Evolutionary conservation across 495 filamentous ascomycete species (phyloP).

Genomic region (Saxispiralis lemnorum): DNA sequence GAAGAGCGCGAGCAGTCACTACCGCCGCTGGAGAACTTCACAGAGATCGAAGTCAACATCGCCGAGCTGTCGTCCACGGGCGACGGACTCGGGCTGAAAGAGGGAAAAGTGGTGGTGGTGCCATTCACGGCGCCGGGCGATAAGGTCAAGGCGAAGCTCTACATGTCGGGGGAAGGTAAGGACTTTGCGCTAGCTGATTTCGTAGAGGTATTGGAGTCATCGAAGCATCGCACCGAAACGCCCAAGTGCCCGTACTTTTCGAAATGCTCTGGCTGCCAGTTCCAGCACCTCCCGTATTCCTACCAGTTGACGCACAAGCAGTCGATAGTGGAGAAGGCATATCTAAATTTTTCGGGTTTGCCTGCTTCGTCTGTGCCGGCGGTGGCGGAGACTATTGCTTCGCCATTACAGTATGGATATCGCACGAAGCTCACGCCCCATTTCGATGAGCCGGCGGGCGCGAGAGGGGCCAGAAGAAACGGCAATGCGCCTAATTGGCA

Average conservation of each 20-base stretch:
- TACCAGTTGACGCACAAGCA: conserved; percentile 74
- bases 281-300: conserved; percentile 86
- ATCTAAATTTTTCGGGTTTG: conserved; percentile 71
- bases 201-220: conserved; percentile 54
- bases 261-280: conserved; percentile 80
- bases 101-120: conserved; percentile 67
- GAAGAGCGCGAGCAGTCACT: conserved; percentile 25
- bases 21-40: conserved; percentile 39
- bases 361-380: conserved; percentile 55
- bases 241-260: conserved; percentile 69
- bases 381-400: conserved; percentile 70
- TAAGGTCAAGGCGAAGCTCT: conserved; percentile 57
- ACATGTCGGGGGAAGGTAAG: conserved; percentile 41
- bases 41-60: conserved; percentile 64
- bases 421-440: conserved; percentile 93
- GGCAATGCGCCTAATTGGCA: conserved; percentile 27
- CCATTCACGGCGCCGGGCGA: conserved; percentile 83
- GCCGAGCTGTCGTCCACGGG: conserved; percentile 71
- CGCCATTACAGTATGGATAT: conserved; percentile 79
- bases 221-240: conserved; percentile 57
- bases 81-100: conserved; percentile 57
- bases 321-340: conserved; percentile 78
- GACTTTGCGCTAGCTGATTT: conserved; percentile 63
- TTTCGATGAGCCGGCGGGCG: conserved; percentile 52
- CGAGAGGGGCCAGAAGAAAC: conserved; percentile 28